Conservation (phyloP, 768 basidiomycete genomes). For the Termitomyces sp. region DNA sequence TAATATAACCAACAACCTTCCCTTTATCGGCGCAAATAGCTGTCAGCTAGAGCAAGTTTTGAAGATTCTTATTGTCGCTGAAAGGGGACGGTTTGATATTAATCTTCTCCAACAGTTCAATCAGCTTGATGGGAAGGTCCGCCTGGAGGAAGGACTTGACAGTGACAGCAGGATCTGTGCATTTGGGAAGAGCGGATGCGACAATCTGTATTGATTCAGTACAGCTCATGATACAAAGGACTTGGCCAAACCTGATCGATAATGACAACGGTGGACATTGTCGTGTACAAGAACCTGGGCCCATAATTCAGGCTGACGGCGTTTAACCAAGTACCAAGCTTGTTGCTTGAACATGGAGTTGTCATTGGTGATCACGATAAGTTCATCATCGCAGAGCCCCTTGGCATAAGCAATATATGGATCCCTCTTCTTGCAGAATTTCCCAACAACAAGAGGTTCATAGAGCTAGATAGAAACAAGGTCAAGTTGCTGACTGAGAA, state of each 20-base stretch:
- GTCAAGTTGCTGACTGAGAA: neutral
- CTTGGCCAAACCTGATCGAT: slow-evolving; percentile 74
- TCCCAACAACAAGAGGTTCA: slow-evolving; percentile 95
- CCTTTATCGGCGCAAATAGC: slow-evolving; percentile 98
- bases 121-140: slow-evolving; percentile 94
- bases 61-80: slow-evolving; percentile 95
- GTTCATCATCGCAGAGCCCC: slow-evolving; percentile 97
- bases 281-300: slow-evolving; percentile 87
- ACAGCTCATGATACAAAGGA: neutral
- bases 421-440: slow-evolving; percentile 98
- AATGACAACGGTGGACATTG: slow-evolving; percentile 90
- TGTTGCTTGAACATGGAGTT: slow-evolving; percentile 99
- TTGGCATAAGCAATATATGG: slow-evolving; percentile 99
- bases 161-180: slow-evolving; percentile 93
- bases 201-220: slow-evolving; percentile 56
- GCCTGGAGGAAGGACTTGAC: slow-evolving; percentile 98
- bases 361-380: slow-evolving; percentile 95
- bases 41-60: slow-evolving; percentile 92
- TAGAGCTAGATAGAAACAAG: slow-evolving; percentile 61
- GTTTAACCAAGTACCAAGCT: slow-evolving; percentile 95
- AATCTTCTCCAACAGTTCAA: slow-evolving; percentile 98
- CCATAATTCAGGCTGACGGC: slow-evolving; percentile 95
- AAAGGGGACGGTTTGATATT: slow-evolving; percentile 96
- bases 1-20: slow-evolving; percentile 97
- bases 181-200: slow-evolving; percentile 93